Evolutionary conservation across 2,329 filamentous ascomycete genomes (phyloP).

Genomic region (Sarocladium oryzae): DNA sequence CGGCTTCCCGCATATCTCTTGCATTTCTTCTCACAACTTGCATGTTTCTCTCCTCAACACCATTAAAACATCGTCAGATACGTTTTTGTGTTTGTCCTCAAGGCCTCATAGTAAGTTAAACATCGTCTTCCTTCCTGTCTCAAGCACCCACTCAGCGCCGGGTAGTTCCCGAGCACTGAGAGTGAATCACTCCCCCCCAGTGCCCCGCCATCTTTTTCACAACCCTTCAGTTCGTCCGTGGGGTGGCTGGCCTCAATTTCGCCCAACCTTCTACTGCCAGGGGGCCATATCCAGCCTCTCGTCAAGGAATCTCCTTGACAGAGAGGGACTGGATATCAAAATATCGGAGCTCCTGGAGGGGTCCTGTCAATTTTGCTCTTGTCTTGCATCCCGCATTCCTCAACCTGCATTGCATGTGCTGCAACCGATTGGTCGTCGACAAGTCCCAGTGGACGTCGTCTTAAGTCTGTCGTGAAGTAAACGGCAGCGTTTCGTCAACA

Average conservation of each 20-base stretch:
- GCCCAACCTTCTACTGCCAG: slow-evolving; percentile 9
- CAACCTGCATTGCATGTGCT: slow-evolving; percentile 6
- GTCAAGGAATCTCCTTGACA: neutral
- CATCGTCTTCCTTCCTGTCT: neutral
- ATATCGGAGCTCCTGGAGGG: neutral
- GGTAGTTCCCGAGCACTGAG: neutral
- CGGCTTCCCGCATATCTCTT: slow-evolving; percentile 1
- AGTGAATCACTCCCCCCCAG: neutral
- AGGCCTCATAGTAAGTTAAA: slow-evolving; percentile 3
- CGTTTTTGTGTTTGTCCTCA: neutral
- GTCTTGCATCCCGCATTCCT: slow-evolving; percentile 11
- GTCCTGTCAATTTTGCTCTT: slow-evolving; percentile 8
- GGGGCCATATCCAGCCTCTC: slow-evolving; percentile 9
- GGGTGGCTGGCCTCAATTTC: slow-evolving; percentile 8
- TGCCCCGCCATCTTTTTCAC: slow-evolving; percentile 6
- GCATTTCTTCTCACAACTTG: neutral
- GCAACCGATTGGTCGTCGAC: slow-evolving; percentile 5
- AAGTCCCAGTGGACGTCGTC: slow-evolving; percentile 4
- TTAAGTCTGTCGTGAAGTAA: neutral
- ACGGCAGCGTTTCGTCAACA: slow-evolving; percentile 18
- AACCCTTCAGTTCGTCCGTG: neutral
- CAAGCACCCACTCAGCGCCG: neutral
- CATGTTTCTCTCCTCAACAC: slow-evolving; percentile 1
- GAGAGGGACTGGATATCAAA: neutral
- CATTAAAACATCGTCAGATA: slow-evolving; percentile 4